Percentiles rank a stretch among this genome's conserved stretches.
Evolutionary conservation across 257 asterid genomes (phyloP).

Genomic region (Scutellaria minor): DNA sequence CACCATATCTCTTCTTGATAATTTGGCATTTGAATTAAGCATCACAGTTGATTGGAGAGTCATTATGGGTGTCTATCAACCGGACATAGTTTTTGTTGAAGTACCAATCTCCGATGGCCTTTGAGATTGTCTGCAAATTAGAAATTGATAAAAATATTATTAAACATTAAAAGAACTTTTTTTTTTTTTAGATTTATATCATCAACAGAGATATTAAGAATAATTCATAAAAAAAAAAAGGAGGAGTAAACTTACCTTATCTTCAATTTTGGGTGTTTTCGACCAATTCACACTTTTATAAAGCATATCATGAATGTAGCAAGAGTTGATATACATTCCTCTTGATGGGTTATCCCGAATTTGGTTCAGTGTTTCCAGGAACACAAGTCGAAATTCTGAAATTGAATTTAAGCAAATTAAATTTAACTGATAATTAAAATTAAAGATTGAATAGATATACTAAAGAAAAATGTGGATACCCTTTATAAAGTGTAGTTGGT

Average conservation of each 20-base stretch:
- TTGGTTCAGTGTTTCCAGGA: background rate
- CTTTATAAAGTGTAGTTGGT: background rate
- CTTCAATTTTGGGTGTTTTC: background rate
- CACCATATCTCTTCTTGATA: background rate
- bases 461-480: background rate
- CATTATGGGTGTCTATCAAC: background rate
- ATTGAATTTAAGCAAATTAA: background rate
- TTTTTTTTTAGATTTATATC: too few relatives aligned
- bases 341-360: background rate
- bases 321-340: conserved; percentile 10
- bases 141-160: too few relatives aligned
- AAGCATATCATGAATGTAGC: conserved; percentile 18
- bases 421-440: background rate
- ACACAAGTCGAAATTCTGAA: conserved; percentile 10
- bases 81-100: background rate
- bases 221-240: background rate
- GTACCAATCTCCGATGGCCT: conserved; percentile 14
- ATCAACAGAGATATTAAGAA: background rate
- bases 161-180: too few relatives aligned
- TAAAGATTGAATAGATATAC: background rate
- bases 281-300: background rate
- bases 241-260: background rate
- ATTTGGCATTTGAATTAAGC: background rate
- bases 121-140: conserved; percentile 5
- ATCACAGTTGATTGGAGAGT: background rate